Base-by-base conservation (phyloP, 495 filamentous ascomycete genomes). In the Amorphotheca resinae region DNA sequence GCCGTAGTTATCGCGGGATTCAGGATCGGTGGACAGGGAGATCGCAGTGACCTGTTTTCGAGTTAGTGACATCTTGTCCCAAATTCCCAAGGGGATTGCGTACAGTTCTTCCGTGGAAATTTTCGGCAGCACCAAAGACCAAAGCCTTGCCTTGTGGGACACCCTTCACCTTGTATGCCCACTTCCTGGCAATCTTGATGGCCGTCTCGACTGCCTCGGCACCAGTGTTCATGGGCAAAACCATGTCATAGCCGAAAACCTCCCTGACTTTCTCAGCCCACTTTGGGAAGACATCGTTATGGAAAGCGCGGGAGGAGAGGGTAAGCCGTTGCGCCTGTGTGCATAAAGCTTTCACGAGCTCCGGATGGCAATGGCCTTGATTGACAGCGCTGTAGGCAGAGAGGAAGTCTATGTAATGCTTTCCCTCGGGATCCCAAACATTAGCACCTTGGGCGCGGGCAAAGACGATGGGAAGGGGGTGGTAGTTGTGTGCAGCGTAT, bases 171-270 rank as follows among this genome's bases (percentile, higher is more conserved):
- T 95, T 95, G 67, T 99, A 99, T 4, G 87, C 91, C 91, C 91
- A 99, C 64, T 99, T 99, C 41, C 91, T 74, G 46, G 93, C 89
- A 64, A 99, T 80, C 72, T 99, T 99, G 59, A 99, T 79, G 18
- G 77, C 87, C 1, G 93, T 96, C 73, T 99, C 91, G 34, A 96
- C 91, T n/a, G 91, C 91, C 66, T 99, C 91, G 22, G 88, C 91
- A 36, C 91, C 91, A 7, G 91, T 99, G 67, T 96, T 96, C 91
- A 99, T 96, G 36, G 91, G 91, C 64, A 99, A 64, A 18, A 95
- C 88, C 91, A 96, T 99, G 60, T 96, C 93, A 62, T 88, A 99
- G 34, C 86, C 89, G 57, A 95, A 95, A 53, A 69, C 62, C 41
- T 74, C 58, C 49, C 84, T 89, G 40, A 95, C 82, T 61, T 87